Evolutionary conservation across 192 early-diverging fungal species (phyloP).

Genomic region (Coemansia aciculifera): DNA sequence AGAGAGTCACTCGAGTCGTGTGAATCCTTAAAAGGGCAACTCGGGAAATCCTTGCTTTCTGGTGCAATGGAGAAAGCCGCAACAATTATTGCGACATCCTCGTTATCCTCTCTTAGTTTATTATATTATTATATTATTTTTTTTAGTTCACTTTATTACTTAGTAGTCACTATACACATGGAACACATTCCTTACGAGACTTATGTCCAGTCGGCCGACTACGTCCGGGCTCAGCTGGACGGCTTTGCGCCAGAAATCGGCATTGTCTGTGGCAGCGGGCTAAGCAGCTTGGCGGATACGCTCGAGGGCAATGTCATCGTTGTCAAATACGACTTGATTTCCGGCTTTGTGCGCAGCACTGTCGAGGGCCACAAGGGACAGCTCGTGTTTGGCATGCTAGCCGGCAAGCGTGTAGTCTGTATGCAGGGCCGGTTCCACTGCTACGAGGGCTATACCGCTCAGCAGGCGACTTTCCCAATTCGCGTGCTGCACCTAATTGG

Average conservation of each 20-base stretch:
- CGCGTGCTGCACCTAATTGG: slow-evolving; percentile 86
- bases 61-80: neutral
- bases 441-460: slow-evolving; percentile 83
- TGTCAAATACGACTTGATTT: slow-evolving; percentile 79
- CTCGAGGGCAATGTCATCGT: slow-evolving; percentile 62
- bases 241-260: slow-evolving; percentile 59
- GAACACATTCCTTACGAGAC: slow-evolving; percentile 42
- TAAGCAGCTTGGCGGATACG: slow-evolving; percentile 78
- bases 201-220: slow-evolving; percentile 39
- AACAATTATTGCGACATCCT: neutral
- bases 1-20: neutral
- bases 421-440: slow-evolving; percentile 92
- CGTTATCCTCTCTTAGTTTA: neutral
- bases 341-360: slow-evolving; percentile 80
- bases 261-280: slow-evolving; percentile 88
- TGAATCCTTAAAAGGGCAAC: too few species aligned
- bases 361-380: slow-evolving; percentile 55
- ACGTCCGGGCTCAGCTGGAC: slow-evolving; percentile 17
- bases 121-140: too few species aligned
- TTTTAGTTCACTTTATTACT: neutral
- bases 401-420: slow-evolving; percentile 72
- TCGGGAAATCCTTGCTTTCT: neutral
- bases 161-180: neutral
- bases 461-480: slow-evolving; percentile 81
- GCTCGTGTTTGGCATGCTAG: slow-evolving; percentile 83